These are phyloP conservation scores for Prototheca wickerhamii DNA, from an alignment of 163 green algal genomes.

Conservation along the genomic window DNA sequence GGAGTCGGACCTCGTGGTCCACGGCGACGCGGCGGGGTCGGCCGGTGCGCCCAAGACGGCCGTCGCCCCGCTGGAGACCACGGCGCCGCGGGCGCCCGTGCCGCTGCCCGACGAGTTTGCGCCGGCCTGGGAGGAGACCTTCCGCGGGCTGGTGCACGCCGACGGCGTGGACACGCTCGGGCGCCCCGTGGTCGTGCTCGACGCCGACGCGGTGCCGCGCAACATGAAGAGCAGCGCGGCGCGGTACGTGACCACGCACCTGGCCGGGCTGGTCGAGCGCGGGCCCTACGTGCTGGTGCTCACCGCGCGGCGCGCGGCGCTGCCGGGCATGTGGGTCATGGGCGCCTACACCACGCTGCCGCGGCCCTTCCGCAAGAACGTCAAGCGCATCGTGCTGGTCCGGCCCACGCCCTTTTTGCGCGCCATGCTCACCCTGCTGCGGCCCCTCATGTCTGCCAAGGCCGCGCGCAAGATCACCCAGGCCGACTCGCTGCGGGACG, in stretches of 20 bases:
- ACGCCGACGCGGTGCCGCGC: slow-evolving; percentile 51
- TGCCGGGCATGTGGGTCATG: slow-evolving; percentile 63
- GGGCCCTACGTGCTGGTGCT: slow-evolving; percentile 65
- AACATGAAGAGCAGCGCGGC: slow-evolving; percentile 32
- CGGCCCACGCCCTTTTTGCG: slow-evolving; percentile 43
- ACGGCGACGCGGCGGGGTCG: not conserved
- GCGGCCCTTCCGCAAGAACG: slow-evolving; percentile 70
- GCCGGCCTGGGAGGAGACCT: slow-evolving; percentile 28
- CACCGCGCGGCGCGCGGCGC: slow-evolving; percentile 23
- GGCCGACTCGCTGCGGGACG: slow-evolving; percentile 38
- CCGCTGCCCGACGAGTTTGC: slow-evolving; percentile 3
- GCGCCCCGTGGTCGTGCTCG: slow-evolving; percentile 66
- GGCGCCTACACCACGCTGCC: slow-evolving; percentile 57
- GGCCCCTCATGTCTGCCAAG: slow-evolving; percentile 65
- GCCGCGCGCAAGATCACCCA: slow-evolving; percentile 62
- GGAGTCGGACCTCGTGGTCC: too few species aligned
- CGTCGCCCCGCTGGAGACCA: too few species aligned
- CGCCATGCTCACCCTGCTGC: slow-evolving; percentile 48
- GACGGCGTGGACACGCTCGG: slow-evolving; percentile 61
- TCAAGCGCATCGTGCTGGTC: slow-evolving; percentile 69
- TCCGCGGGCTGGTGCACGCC: slow-evolving; percentile 49
- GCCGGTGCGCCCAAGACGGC: too few species aligned
- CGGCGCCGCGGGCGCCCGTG: not conserved
- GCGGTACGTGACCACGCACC: slow-evolving; percentile 37
- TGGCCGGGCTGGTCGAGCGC: slow-evolving; percentile 56